phyloP scores from a whole-genome alignment of 176 grass and related monocot genomes.

The Rhynchospora tenuis region DNA sequence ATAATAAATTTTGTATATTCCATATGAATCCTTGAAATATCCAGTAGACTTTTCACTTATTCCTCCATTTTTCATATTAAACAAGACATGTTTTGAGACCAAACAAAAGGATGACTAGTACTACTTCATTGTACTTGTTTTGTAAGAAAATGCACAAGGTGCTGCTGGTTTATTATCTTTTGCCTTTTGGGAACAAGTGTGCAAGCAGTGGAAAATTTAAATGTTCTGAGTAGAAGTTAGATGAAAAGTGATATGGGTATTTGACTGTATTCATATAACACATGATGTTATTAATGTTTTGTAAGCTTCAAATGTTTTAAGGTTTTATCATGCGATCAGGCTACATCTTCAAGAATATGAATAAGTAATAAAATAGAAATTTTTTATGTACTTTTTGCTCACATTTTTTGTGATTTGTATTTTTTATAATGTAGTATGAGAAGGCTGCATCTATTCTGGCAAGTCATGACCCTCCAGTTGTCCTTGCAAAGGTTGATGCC shows the following conservation, averaged over 20 bases:
- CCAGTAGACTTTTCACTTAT: neutral
- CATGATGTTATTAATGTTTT: neutral
- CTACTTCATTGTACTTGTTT: neutral
- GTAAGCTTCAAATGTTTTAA: neutral
- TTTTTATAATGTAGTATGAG: slow-evolving; percentile 69
- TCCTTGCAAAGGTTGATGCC: slow-evolving; percentile 82
- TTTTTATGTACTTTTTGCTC: neutral
- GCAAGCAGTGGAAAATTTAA: neutral
- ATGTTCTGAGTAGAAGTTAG: neutral
- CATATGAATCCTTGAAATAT: neutral
- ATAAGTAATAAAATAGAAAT: neutral
- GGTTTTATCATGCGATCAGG: neutral
- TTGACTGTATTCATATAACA: neutral
- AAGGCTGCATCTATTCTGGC: slow-evolving; percentile 65
- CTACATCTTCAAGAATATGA: neutral
- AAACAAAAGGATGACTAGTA: neutral
- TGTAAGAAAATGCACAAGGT: neutral
- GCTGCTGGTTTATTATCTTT: neutral
- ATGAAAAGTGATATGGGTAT: neutral
- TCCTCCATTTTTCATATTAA: neutral
- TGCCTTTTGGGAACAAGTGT: neutral
- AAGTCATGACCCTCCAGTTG: slow-evolving; percentile 69
- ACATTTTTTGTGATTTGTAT: neutral
- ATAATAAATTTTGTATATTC: neutral
- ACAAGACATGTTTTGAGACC: neutral